Conservation (phyloP, 78 protist species). For the Chrysochromulina parva region DNA sequence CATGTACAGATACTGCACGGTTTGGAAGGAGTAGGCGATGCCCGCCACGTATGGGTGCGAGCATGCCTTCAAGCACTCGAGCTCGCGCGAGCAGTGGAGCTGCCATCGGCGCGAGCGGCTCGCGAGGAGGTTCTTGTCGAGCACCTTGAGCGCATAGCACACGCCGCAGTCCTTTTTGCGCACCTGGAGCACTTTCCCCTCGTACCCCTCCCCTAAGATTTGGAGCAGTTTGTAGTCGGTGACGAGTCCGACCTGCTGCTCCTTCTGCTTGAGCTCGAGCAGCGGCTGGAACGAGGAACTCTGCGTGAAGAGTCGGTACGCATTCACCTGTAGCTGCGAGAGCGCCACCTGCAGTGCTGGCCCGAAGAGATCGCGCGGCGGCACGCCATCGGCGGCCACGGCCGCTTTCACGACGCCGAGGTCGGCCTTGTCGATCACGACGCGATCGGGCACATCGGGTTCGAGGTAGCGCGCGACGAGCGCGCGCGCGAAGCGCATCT, state of each 20-base stretch:
- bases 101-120: background rate
- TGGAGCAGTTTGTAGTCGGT: background rate
- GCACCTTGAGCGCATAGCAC: background rate
- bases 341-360: background rate
- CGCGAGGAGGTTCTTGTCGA: background rate
- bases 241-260: background rate
- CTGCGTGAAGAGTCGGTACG: background rate
- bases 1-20: background rate
- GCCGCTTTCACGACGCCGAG: background rate
- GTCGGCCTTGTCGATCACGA: background rate
- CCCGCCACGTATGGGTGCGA: background rate
- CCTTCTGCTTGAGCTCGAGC: background rate
- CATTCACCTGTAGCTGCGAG: background rate
- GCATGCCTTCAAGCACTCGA: background rate
- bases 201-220: background rate
- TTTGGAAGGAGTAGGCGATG: background rate
- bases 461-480: no score
- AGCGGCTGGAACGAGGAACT: background rate
- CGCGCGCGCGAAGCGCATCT: no score
- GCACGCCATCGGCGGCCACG: background rate
- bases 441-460: background rate
- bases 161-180: background rate
- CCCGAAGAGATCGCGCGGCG: background rate
- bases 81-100: background rate
- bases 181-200: slow-evolving; percentile 6